Evolutionary conservation across 2,329 filamentous ascomycete species (phyloP).

Genomic region (Clarireedia monteithiana): DNA sequence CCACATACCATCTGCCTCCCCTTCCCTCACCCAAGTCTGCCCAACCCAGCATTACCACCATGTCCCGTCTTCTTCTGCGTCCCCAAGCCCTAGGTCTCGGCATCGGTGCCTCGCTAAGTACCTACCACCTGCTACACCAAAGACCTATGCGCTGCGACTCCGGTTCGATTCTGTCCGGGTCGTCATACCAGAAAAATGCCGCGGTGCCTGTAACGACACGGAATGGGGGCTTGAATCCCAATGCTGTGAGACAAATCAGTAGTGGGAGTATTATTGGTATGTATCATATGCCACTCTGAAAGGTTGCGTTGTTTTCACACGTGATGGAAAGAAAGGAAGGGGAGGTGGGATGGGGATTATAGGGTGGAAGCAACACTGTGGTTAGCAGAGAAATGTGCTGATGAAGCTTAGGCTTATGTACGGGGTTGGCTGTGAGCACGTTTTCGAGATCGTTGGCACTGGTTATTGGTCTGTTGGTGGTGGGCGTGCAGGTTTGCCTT

Average conservation of each 20-base stretch:
- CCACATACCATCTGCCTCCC: not conserved
- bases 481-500: slow-evolving; percentile 34
- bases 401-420: slow-evolving; percentile 17
- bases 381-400: not conserved
- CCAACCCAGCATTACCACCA: slow-evolving; percentile 9
- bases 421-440: slow-evolving; percentile 50
- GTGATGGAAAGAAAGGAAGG: not conserved
- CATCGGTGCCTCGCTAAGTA: slow-evolving; percentile 31
- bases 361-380: not conserved
- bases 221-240: slow-evolving; percentile 19
- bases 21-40: not conserved
- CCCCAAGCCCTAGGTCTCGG: slow-evolving; percentile 28
- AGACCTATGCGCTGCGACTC: slow-evolving; percentile 29
- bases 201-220: slow-evolving; percentile 15
- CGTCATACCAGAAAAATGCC: slow-evolving; percentile 26
- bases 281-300: slow-evolving; percentile 1
- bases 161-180: slow-evolving; percentile 6
- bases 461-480: slow-evolving; percentile 55
- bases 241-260: slow-evolving; percentile 27
- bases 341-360: no score
- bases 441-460: slow-evolving; percentile 66
- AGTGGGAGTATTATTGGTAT: slow-evolving; percentile 27
- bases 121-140: slow-evolving; percentile 21
- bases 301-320: not conserved
- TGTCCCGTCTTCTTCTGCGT: slow-evolving; percentile 26